Conservation (phyloP, 2,329 filamentous ascomycete species). For the Paraphoma chrysanthemicola region DNA sequence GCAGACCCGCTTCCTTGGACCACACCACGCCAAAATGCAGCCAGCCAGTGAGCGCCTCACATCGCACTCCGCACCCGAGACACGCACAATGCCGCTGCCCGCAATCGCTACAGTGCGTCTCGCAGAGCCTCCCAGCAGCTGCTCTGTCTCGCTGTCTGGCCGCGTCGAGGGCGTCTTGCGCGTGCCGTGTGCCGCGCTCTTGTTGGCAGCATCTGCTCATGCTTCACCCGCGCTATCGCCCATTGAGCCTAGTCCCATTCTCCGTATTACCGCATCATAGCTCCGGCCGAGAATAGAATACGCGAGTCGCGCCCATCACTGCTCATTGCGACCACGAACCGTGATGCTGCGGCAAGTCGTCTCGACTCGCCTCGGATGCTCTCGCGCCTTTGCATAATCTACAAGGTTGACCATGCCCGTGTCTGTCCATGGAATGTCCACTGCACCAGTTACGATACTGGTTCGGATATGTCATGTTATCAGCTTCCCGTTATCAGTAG, state of each 20-base stretch:
- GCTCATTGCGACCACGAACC: not conserved
- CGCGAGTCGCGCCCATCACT: not conserved
- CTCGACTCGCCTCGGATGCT: not conserved
- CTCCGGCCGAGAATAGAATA: slow-evolving; percentile 11
- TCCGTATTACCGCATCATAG: slow-evolving; percentile 24
- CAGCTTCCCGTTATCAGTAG: too few relatives aligned
- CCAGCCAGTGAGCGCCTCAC: not conserved
- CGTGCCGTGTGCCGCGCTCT: slow-evolving; percentile 5
- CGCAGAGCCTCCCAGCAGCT: slow-evolving; percentile 6
- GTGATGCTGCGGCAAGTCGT: not conserved
- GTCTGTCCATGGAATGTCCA: not conserved
- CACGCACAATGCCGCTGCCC: not conserved
- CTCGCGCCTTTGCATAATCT: too few relatives aligned
- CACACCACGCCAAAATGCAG: slow-evolving; percentile 8
- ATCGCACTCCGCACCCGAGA: not conserved
- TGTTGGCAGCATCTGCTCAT: slow-evolving; percentile 14
- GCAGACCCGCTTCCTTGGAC: not conserved
- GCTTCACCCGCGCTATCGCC: slow-evolving; percentile 14
- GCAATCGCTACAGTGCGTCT: slow-evolving; percentile 1
- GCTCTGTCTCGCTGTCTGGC: not conserved
- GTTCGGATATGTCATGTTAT: too few relatives aligned
- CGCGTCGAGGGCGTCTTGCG: not conserved
- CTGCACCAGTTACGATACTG: too few relatives aligned
- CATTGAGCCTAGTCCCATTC: slow-evolving; percentile 11
- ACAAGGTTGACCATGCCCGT: not conserved